Evolutionary conservation across 2,329 filamentous ascomycete genomes (phyloP), one percentile per base, ranked within the genome.

Genomic region (Cladophialophora immunda): DNA sequence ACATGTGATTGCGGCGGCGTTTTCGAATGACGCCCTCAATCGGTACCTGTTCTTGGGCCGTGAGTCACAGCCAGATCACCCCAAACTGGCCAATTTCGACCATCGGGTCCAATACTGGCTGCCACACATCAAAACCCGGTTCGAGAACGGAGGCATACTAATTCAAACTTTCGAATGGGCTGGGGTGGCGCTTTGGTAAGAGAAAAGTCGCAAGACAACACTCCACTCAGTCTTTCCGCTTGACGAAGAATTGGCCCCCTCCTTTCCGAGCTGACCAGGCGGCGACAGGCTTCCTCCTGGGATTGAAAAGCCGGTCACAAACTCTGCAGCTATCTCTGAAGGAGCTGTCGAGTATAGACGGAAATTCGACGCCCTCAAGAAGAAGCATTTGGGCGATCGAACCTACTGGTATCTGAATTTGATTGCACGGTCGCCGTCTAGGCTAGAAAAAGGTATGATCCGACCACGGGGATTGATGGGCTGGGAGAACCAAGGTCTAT

Each of bases 321-420:
- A 29, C 9, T 30, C 34, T 19, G 54, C 36, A 1, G 17, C 57
- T 6, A 13, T 62, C 8, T 54, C 64, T 11, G 58, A 62, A 47
- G 67, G 64, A 5, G 58, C 54, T 2, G 47, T 45, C 1, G 67
- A 69, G 38, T 69, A 69, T 19, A 32, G 32, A 11, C 41, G 22
- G 22, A 69, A 67, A 17, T 60, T 67, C 62, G 60, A 67, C 27
- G 55, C 52, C 3, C 17, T 65, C 25, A 69, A 65, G 36, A 50
- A 62, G 53, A 67, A 67, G 25, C 52, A 65, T 50, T 15, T 69
- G 27, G 64, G 67, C 36, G 61, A 67, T 38, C 38, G 53, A 32
- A 27, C 34, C 29, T 41, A 68, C 36, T 70, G 68, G 68, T 65
- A 68, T 56, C 62, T 70, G 38, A 68, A 70, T 50, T 59, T 70